Conservation (phyloP, 2,329 filamentous ascomycete species). For the Alternaria brassicae region DNA sequence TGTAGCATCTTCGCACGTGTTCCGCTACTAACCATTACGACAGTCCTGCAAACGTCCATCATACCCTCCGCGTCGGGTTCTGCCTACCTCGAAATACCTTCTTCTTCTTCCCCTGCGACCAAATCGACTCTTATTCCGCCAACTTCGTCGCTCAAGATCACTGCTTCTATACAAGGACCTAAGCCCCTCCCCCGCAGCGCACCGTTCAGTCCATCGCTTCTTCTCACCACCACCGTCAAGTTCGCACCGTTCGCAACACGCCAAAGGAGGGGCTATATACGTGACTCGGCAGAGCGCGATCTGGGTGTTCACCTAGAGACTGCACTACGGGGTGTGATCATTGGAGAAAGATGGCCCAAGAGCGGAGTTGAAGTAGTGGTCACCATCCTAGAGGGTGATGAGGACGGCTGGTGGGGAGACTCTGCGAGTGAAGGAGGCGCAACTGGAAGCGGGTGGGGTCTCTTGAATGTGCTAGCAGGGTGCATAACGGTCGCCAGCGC, state of each 20-base stretch:
- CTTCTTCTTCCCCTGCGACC: slow-evolving; percentile 53
- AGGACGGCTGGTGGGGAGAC: slow-evolving; percentile 73
- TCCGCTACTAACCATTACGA: slow-evolving; percentile 19
- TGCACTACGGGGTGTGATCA: slow-evolving; percentile 84
- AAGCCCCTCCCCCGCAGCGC: slow-evolving; percentile 88
- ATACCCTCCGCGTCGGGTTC: slow-evolving; percentile 94
- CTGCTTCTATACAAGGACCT: slow-evolving; percentile 91
- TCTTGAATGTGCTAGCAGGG: slow-evolving; percentile 89
- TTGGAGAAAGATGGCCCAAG: slow-evolving; percentile 97
- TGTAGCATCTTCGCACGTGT: not conserved
- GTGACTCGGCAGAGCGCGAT: slow-evolving; percentile 86
- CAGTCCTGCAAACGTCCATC: slow-evolving; percentile 88
- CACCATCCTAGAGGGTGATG: slow-evolving; percentile 91
- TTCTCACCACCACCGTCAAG: slow-evolving; percentile 92
- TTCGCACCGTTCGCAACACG: slow-evolving; percentile 93
- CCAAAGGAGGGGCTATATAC: slow-evolving; percentile 81
- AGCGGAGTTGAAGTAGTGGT: slow-evolving; percentile 95
- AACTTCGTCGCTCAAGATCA: slow-evolving; percentile 81
- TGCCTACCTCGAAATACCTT: slow-evolving; percentile 75
- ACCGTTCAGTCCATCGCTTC: slow-evolving; percentile 89
- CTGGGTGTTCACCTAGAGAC: slow-evolving; percentile 90
- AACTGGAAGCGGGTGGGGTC: slow-evolving; percentile 74
- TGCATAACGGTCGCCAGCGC: slow-evolving; percentile 95
- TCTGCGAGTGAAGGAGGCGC: slow-evolving; percentile 51
- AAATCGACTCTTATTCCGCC: slow-evolving; percentile 58